Percentiles rank a stretch among this genome's conserved stretches.
phyloP scores from a whole-genome alignment of 2,329 filamentous ascomycete genomes.

The Fusarium falciforme region DNA sequence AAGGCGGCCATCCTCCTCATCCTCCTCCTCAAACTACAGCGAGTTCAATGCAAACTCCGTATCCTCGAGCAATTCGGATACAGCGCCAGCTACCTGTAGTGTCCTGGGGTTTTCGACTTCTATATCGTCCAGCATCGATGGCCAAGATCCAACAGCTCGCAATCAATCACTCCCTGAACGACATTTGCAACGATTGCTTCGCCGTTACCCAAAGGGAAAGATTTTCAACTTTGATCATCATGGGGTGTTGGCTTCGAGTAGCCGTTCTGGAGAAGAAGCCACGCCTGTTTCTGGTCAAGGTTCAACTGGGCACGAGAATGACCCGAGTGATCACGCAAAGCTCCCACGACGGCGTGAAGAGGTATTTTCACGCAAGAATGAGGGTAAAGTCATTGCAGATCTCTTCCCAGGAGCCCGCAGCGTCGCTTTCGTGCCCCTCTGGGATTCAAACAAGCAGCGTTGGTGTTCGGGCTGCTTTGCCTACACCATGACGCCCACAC shows the following conservation, averaged over 20 bases:
- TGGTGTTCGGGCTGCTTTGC: conserved; percentile 63
- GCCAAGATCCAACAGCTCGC: conserved; percentile 12
- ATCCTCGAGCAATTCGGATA: conserved; percentile 40
- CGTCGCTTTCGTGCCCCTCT: conserved; percentile 60
- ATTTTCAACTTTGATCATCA: conserved; percentile 58
- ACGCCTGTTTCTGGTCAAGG: neutral
- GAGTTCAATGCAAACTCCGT: conserved; percentile 17
- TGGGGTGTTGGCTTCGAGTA: conserved; percentile 49
- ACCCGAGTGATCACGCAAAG: neutral
- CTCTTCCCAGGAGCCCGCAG: conserved; percentile 58
- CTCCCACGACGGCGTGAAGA: neutral
- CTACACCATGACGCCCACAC: conserved; percentile 58
- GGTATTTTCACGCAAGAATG: conserved; percentile 26
- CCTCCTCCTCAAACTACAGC: conserved; percentile 1
- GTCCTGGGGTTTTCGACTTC: conserved; percentile 55
- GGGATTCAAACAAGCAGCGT: conserved; percentile 57
- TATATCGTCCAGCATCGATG: conserved; percentile 48
- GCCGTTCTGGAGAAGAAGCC: conserved; percentile 45
- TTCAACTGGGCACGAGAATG: neutral
- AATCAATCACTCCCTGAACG: conserved; percentile 1
- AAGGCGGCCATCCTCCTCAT: conserved; percentile 15
- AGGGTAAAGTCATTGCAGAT: conserved; percentile 43
- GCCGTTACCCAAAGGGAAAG: conserved; percentile 58
- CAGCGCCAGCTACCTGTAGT: conserved; percentile 36
- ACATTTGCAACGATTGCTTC: conserved; percentile 18